Percentiles rank a stretch among this genome's conserved stretches.
phyloP scores from a whole-genome alignment of 73 alveolate species.

The Paramecium pentaurelia region DNA sequence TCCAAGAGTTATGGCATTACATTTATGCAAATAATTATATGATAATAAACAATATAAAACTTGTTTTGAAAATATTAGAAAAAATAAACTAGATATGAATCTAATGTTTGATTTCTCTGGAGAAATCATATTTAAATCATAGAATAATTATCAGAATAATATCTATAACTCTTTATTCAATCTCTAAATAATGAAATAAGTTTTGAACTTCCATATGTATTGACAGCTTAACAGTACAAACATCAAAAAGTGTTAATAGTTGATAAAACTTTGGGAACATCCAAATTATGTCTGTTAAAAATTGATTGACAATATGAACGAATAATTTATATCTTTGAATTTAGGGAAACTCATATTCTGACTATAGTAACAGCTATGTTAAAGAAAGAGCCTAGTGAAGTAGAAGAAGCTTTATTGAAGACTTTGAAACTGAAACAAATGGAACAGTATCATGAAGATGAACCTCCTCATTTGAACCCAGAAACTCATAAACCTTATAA shows the following conservation, averaged over 20 bases:
- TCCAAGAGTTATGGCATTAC: constrained; percentile 84
- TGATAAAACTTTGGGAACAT: constrained; percentile 53
- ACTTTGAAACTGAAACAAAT: constrained; percentile 68
- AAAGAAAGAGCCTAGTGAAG: constrained; percentile 78
- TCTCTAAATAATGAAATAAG: constrained; percentile 80
- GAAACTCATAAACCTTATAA: constrained; percentile 22
- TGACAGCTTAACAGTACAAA: constrained; percentile 39
- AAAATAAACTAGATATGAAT: constrained; percentile 91
- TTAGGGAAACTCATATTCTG: constrained; percentile 57
- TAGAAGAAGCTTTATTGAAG: constrained; percentile 71
- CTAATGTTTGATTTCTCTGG: constrained; percentile 92
- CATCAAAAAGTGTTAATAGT: constrained; percentile 23
- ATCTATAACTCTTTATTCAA: constrained; percentile 86
- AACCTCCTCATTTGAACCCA: constrained; percentile 87
- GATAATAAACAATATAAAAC: constrained; percentile 78
- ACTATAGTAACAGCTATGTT: constrained; percentile 78
- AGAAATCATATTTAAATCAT: constrained; percentile 76
- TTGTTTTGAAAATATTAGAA: constrained; percentile 82
- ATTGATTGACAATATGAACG: constrained; percentile 52
- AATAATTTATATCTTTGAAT: background rate
- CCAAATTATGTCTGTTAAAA: constrained; percentile 49
- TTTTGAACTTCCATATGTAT: constrained; percentile 43
- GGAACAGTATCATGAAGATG: constrained; percentile 70
- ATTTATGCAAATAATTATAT: constrained; percentile 78
- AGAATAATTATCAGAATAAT: constrained; percentile 71